A percentile compares a stretch with the other conserved stretches of the same genome.
Conservation (phyloP, 768 basidiomycete species). For the Lyophyllum atratum region DNA sequence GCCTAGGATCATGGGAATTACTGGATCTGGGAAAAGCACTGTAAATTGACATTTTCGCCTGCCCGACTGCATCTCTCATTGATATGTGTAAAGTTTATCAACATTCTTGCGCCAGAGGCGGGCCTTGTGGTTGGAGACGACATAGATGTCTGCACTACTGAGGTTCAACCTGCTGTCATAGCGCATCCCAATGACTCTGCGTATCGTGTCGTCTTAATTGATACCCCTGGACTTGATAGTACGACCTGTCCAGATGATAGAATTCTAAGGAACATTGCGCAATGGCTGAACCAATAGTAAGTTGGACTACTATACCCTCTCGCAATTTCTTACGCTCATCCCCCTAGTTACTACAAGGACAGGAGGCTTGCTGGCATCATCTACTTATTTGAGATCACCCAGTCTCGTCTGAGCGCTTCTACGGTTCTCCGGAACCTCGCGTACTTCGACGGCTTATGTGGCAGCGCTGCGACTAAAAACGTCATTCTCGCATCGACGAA, state of each 20-base stretch:
- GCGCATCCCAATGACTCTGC: slow-evolving; percentile 12
- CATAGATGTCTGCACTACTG: slow-evolving; percentile 12
- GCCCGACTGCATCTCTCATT: not conserved
- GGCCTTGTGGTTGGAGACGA: slow-evolving; percentile 12
- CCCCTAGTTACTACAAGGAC: slow-evolving; percentile 2
- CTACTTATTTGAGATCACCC: slow-evolving; percentile 15
- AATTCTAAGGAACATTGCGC: not conserved
- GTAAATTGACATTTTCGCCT: not conserved
- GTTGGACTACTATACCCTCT: not conserved
- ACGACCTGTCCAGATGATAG: slow-evolving; percentile 8
- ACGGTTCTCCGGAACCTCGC: slow-evolving; percentile 11
- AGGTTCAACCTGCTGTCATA: slow-evolving; percentile 3
- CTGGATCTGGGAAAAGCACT: slow-evolving; percentile 17
- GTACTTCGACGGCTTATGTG: slow-evolving; percentile 12
- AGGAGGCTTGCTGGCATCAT: slow-evolving; percentile 17
- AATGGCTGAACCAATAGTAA: slow-evolving; percentile 14
- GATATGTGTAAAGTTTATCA: slow-evolving; percentile 8
- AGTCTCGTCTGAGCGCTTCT: slow-evolving; percentile 8
- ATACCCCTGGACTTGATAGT: slow-evolving; percentile 15
- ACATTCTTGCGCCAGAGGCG: slow-evolving; percentile 3
- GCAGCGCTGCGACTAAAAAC: slow-evolving; percentile 8
- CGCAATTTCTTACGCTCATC: not conserved
- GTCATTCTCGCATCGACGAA: slow-evolving; percentile 17
- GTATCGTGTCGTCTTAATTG: slow-evolving; percentile 12
- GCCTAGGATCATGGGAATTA: slow-evolving; percentile 13